Evolutionary conservation across 768 basidiomycete species (phyloP), one percentile per base, ranked within the genome.

Genomic region (Dacryopinax primogenitus): DNA sequence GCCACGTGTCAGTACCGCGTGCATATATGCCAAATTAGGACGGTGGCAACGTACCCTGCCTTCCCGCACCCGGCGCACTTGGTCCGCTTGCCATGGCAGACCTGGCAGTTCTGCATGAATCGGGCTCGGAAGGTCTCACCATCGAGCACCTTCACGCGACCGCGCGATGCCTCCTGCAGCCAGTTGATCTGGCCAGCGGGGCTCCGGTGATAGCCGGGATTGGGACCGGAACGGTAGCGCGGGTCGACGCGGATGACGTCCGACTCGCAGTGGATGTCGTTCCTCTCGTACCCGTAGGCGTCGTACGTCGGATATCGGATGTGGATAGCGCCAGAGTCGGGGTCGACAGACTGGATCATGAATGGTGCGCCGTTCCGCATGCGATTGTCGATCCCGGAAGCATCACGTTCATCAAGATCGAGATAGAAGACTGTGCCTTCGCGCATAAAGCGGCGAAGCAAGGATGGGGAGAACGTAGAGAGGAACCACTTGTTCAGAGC

Each of bases 31-130:
- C 51, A 32, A 3, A 58, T 58, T 11, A 6, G 51, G 51, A 58
- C 41, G 23, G 41, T n/a, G n/a, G 32, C 3, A 3, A 58, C 51
- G 26, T 30, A 58, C 51, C 51, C 51, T 15, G 51, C 23, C 51
- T 58, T 58, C 26, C 51, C 51, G 51, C 51, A 58, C 51, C 51
- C 51, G 51, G 51, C 51, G 51, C 51, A 58, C 30, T 58, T 58
- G 51, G 26, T 58, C 30, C 51, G 51, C 26, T 58, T 58, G 13
- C 51, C 51, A 13, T 58, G 51, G 26, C 51, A 58, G 13, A 58
- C 51, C 30, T 58, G 51, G 51, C 51, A 58, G 51, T 58, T 58
- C 51, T 58, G 51, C 51, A 58, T 58, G 51, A 58, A 58, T 13
- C 51, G 51, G 51, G 9, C 32, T 23, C 51, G 51, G 51, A 58